These are phyloP conservation scores for Echria macrotheca DNA, from an alignment of 495 filamentous ascomycete species.

Conservation along the genomic window DNA sequence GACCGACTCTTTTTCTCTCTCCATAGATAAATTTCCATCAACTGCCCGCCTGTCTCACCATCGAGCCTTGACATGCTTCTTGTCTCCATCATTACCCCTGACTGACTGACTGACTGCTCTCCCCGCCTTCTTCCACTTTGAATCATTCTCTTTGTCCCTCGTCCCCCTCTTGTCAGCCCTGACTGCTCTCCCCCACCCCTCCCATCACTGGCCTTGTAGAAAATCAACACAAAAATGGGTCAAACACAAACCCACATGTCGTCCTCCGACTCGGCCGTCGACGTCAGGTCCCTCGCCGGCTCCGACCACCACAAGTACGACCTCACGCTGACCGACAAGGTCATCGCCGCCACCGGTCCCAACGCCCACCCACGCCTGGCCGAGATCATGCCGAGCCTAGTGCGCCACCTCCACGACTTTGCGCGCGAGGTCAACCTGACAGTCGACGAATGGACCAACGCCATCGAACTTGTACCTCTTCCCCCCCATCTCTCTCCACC, in stretches of 20 bases:
- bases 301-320: constrained; percentile 30
- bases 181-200: too few relatives aligned
- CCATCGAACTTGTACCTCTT: constrained; percentile 37
- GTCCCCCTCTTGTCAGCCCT: background rate
- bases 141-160: too few relatives aligned
- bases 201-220: too few relatives aligned
- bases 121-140: background rate
- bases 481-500: background rate
- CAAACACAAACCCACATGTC: constrained; percentile 18
- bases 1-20: too few relatives aligned
- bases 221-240: constrained; percentile 14
- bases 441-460: constrained; percentile 46
- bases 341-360: constrained; percentile 66
- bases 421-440: constrained; percentile 55
- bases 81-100: too few relatives aligned
- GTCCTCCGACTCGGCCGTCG: constrained; percentile 8
- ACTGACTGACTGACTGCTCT: too few relatives aligned
- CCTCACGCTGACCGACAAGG: constrained; percentile 60
- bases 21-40: too few relatives aligned
- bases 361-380: constrained; percentile 54
- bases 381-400: constrained; percentile 48
- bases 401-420: constrained; percentile 55
- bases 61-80: too few relatives aligned
- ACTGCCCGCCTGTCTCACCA: too few relatives aligned
- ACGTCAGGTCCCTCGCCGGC: background rate